These are phyloP conservation scores for Hypoxylon intermedium DNA, from an alignment of 495 filamentous ascomycete species.

Conservation along the genomic window DNA sequence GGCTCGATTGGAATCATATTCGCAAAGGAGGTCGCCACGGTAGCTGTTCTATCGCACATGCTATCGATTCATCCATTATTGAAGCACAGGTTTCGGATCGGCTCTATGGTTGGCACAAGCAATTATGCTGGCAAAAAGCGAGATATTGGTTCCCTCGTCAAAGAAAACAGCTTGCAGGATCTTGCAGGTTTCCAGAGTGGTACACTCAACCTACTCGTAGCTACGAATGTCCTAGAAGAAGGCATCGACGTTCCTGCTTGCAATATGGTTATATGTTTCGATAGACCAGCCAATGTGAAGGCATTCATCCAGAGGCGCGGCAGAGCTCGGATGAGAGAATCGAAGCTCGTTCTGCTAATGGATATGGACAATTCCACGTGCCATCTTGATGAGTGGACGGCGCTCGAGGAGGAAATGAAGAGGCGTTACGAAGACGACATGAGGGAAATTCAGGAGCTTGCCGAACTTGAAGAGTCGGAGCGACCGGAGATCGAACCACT, in stretches of 20 bases:
- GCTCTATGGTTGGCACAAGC: slow-evolving; percentile 78
- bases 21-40: slow-evolving; percentile 73
- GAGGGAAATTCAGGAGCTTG: slow-evolving; percentile 57
- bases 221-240: slow-evolving; percentile 88
- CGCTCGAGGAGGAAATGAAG: slow-evolving; percentile 77
- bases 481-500: slow-evolving; percentile 52
- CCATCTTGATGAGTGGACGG: slow-evolving; percentile 59
- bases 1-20: slow-evolving; percentile 79
- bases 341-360: slow-evolving; percentile 73
- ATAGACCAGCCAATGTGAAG: slow-evolving; percentile 76
- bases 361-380: slow-evolving; percentile 41
- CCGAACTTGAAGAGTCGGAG: slow-evolving; percentile 65
- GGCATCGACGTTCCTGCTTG: slow-evolving; percentile 89
- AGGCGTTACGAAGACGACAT: slow-evolving; percentile 73
- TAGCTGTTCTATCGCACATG: slow-evolving; percentile 70
- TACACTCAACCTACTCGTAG: slow-evolving; percentile 76
- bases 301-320: slow-evolving; percentile 90
- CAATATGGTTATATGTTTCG: slow-evolving; percentile 86
- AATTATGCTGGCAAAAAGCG: slow-evolving; percentile 52
- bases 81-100: slow-evolving; percentile 62
- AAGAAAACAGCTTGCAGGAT: slow-evolving; percentile 60
- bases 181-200: slow-evolving; percentile 75
- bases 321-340: slow-evolving; percentile 74
- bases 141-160: slow-evolving; percentile 67
- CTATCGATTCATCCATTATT: slow-evolving; percentile 67